These are phyloP conservation scores for Solanum pennellii DNA, from an alignment of 257 asterid genomes.

Conservation along the genomic window DNA sequence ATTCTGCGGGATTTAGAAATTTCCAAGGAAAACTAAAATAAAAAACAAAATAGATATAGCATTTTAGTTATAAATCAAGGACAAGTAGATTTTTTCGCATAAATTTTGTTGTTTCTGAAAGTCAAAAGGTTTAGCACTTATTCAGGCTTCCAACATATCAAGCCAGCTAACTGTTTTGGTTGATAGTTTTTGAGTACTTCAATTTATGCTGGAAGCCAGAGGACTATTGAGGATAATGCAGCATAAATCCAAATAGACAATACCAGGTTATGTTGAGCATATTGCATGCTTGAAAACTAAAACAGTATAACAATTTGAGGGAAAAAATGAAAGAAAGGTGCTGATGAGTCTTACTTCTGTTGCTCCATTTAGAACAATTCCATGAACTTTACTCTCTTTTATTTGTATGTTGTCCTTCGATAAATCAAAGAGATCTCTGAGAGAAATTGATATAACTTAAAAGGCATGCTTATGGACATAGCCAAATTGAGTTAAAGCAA, in stretches of 20 bases:
- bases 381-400: slow-evolving; percentile 62
- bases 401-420: slow-evolving; percentile 69
- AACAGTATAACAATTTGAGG: neutral
- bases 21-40: neutral
- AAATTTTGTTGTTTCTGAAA: neutral
- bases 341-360: slow-evolving; percentile 37
- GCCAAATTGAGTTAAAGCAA: slow-evolving; percentile 1
- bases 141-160: neutral
- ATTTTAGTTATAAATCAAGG: neutral
- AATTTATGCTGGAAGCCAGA: neutral
- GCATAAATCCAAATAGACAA: neutral
- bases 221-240: neutral
- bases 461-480: neutral
- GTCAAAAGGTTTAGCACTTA: neutral
- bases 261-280: neutral
- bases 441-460: neutral
- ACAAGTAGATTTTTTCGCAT: neutral
- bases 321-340: neutral
- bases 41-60: neutral
- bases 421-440: slow-evolving; percentile 79
- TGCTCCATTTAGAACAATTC: slow-evolving; percentile 55
- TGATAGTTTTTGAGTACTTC: neutral
- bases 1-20: neutral
- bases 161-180: neutral
- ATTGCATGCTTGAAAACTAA: neutral